Percentiles rank a stretch among this genome's conserved stretches.
These are phyloP conservation scores for Arabidopsis lyrata DNA, from an alignment of 441 rosid genomes.

Conservation along the genomic window DNA sequence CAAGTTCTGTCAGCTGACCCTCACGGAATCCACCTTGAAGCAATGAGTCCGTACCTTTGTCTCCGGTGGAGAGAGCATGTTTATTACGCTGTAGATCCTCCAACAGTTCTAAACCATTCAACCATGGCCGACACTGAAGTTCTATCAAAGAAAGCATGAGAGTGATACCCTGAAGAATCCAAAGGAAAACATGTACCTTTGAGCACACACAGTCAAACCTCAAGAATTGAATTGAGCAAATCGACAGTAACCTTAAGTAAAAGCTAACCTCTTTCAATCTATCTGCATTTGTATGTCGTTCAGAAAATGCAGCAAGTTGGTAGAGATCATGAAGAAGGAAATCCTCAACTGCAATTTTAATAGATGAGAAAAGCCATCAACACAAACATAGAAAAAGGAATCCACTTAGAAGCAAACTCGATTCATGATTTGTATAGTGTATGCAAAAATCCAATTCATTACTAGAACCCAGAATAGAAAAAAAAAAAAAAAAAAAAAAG, in stretches of 20 bases:
- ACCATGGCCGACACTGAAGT: slow-evolving; percentile 58
- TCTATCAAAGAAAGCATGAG: slow-evolving; percentile 59
- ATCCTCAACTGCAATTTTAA: slow-evolving; percentile 57
- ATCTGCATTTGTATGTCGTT: slow-evolving; percentile 45
- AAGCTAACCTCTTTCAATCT: slow-evolving; percentile 58
- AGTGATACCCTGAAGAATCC: slow-evolving; percentile 54
- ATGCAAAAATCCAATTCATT: background rate
- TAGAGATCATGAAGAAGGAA: slow-evolving; percentile 62
- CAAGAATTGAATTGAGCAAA: background rate
- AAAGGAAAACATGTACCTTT: slow-evolving; percentile 1
- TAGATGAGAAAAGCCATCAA: slow-evolving; percentile 13
- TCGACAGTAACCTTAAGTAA: background rate
- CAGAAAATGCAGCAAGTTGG: slow-evolving; percentile 55
- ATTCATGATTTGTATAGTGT: background rate
- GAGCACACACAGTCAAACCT: slow-evolving; percentile 5
- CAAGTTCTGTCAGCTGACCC: slow-evolving; percentile 82
- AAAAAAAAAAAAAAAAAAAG: background rate
- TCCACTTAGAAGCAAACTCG: background rate
- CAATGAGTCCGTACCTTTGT: slow-evolving; percentile 65
- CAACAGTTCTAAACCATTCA: slow-evolving; percentile 65
- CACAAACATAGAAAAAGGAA: slow-evolving; percentile 6
- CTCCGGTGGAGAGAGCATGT: slow-evolving; percentile 63
- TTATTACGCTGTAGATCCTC: slow-evolving; percentile 60
- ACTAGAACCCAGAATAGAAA: background rate
- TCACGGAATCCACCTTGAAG: slow-evolving; percentile 72